Evolutionary conservation across 345 rosid species (phyloP), one percentile per base, ranked within the genome.

Genomic region (Populus alba): DNA sequence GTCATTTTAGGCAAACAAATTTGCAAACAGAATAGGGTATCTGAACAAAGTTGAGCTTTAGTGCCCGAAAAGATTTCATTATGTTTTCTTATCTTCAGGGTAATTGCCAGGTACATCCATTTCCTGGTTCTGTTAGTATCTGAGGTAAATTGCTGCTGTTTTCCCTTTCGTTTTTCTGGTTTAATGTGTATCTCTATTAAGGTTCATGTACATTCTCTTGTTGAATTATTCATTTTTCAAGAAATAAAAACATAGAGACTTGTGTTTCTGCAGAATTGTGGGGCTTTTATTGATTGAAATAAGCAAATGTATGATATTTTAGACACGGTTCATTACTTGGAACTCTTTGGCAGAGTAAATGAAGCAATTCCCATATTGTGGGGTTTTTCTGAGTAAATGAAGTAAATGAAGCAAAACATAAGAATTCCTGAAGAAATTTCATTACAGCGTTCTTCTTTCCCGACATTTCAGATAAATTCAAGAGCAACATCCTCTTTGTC

Each of bases 401-500:
- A 69, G 17, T 69, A 51, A 41, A 69, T 39, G 55, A 31, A 53
- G 17, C 6, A 13, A 29, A 43, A 10, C 35, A 3, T 70, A 70
- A 43, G 55, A 70, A 70, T 43, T 62, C 8, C 41, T 65, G 17
- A 16, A 23, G 17, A 61, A 61, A 22, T 41, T 62, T 27, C 61
- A 25, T 65, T 20, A 47, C 62, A 45, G 70, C 71, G 4, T 72
- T 25, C 74, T 68, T 59, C 45, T 41, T n/a, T 73, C 45, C 6
- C 35, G 66, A 15, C 8, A 61, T 69, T 31, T 63, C 85, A 82
- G 85, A 15, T 0, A 74, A 78, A 57, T 82, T 69, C 72, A 70
- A 74, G 73, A 51, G 59, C 49, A 82, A 69, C 23, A 77, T 82
- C 68, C 74, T 82, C 74, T 82, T 62, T 78, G 62, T 82, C 31